Evolutionary conservation across 768 basidiomycete species (phyloP).

Genomic region (Collybia nuda): DNA sequence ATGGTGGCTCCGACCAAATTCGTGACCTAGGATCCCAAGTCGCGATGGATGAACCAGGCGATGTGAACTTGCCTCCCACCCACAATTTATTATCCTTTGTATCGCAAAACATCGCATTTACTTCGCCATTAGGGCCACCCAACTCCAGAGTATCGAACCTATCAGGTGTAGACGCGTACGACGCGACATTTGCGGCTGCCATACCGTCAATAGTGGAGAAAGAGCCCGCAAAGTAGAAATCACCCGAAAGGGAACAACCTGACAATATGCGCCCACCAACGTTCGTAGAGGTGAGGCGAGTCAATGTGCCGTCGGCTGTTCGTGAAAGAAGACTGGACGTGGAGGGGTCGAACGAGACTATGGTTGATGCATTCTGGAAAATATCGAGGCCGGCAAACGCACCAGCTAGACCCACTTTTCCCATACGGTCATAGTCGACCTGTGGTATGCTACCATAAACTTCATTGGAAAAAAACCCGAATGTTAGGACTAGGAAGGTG

Average conservation of each 20-base stretch:
- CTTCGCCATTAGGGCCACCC: conserved; percentile 70
- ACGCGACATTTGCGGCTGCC: conserved; percentile 69
- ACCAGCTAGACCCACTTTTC: conserved; percentile 85
- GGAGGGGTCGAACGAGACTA: conserved; percentile 65
- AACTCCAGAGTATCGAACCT: conserved; percentile 63
- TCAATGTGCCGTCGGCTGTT: conserved; percentile 62
- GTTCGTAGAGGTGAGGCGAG: conserved; percentile 75
- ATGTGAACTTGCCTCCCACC: conserved; percentile 76
- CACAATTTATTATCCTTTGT: conserved; percentile 61
- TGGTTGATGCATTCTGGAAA: conserved; percentile 51
- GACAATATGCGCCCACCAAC: conserved; percentile 74
- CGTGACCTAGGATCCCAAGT: conserved; percentile 62
- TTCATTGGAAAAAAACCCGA: conserved; percentile 20
- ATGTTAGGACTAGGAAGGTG: conserved; percentile 22
- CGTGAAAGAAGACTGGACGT: conserved; percentile 73
- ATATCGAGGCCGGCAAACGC: conserved; percentile 86
- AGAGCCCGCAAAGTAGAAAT: conserved; percentile 79
- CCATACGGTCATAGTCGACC: conserved; percentile 72
- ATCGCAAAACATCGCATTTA: conserved; percentile 83
- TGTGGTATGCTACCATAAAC: conserved; percentile 34
- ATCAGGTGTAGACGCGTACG: conserved; percentile 62
- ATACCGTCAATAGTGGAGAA: conserved; percentile 72
- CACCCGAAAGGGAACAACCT: conserved; percentile 66
- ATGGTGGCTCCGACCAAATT: conserved; percentile 78
- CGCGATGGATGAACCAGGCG: conserved; percentile 66